Evolutionary conservation across 2,329 filamentous ascomycete genomes (phyloP), one percentile per base, ranked within the genome.

Genomic region (Curvularia spicifera): DNA sequence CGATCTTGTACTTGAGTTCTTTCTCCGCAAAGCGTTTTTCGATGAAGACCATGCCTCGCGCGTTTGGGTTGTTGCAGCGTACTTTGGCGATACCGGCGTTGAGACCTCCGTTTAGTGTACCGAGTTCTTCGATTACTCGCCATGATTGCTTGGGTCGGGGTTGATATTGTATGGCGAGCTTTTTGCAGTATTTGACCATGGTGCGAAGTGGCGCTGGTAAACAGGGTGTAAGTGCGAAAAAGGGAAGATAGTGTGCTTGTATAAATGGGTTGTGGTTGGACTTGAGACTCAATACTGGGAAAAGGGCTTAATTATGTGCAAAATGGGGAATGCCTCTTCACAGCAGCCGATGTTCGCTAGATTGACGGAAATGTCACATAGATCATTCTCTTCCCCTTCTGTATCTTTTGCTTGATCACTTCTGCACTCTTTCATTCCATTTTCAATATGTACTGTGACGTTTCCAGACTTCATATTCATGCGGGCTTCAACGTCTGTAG

Each of bases 11-110:
- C 10, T 28, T 5, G 31, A 66, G 55, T 13, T 61, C 24, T 6
- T 52, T 20, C 2, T 15, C 12, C 0, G 29, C 8, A 35, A 63
- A 61, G 1, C 56, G 47, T 35, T 69, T 69, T 20, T 69, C 67
- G 35, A 68, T 64, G 40, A 60, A 64, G 7, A 52, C 22, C 29
- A 49, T 47, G 10, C 22, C 31, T 8, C 18, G 26, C 2, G 57
- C 45, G 15, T 29, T 40, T 59, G 28, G 65, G 63, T 40, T 31
- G 9, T 22, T 40, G 45, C 47, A 46, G 13, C 22, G 39, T 6
- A 52, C 47, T 28, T 51, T 51, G 28, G 29, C 43, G 22, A 63
- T 63, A n/a, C 60, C 53, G 1, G 31, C 49, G n/a, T 59, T 56
- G 6, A 61, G n/a, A 12, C 59, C 59, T n/a, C 59, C 56, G 28